Evolutionary conservation across 371 early-diverging fungal species (phyloP).

Genomic region (Rhizopus sp.): DNA sequence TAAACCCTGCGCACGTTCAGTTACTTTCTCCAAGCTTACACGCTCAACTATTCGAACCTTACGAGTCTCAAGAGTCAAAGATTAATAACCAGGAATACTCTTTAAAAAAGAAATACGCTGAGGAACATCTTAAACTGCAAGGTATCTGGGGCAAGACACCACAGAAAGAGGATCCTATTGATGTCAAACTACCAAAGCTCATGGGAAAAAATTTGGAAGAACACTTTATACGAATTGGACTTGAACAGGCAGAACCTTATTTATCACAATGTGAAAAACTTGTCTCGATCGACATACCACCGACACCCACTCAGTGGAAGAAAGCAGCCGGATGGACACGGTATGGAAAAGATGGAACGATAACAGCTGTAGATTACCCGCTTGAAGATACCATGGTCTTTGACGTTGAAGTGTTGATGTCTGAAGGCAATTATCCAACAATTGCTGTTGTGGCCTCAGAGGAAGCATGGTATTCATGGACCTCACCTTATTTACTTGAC

Average conservation of each 20-base stretch:
- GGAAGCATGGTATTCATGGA: conserved; percentile 92
- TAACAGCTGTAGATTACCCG: conserved; percentile 55
- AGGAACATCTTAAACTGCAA: conserved; percentile 61
- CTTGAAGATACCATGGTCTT: conserved; percentile 75
- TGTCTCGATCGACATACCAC: conserved; percentile 45
- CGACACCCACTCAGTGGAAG: conserved; percentile 65
- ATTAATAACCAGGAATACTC: conserved; percentile 5
- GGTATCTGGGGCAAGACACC: conserved; percentile 66
- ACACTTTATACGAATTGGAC: conserved; percentile 83
- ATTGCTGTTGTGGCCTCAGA: conserved; percentile 83
- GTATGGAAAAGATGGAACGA: conserved; percentile 55
- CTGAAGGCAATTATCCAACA: conserved; percentile 70
- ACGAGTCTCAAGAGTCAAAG: conserved; percentile 11
- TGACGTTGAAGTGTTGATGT: conserved; percentile 86
- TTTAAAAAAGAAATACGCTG: conserved; percentile 42
- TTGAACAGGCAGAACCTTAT: conserved; percentile 57
- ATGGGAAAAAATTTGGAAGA: conserved; percentile 71
- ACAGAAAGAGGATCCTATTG: conserved; percentile 47
- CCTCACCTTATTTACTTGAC: conserved; percentile 69
- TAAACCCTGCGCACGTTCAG: conserved; percentile 56
- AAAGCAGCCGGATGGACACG: conserved; percentile 82
- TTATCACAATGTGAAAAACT: conserved; percentile 55
- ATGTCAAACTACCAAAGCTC: conserved; percentile 53
- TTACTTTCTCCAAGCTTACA: conserved; percentile 53
- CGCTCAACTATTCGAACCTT: conserved; percentile 39